Conservation (phyloP, 768 basidiomycete genomes). For the Suillus subluteus region DNA sequence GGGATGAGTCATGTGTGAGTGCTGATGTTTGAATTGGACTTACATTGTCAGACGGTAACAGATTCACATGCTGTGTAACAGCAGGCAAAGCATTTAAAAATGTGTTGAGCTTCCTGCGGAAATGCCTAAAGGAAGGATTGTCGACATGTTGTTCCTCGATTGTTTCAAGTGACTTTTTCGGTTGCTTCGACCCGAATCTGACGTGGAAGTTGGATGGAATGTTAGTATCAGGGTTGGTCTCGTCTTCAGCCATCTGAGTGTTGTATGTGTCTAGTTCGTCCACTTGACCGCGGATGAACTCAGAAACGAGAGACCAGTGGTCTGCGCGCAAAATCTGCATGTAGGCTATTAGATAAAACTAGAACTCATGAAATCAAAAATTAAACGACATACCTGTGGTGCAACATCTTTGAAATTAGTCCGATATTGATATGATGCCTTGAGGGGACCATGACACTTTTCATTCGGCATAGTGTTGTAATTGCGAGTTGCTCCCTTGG, state of each 20-base stretch:
- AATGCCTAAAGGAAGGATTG: neutral
- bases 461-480: too few species aligned
- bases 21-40: neutral
- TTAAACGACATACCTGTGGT: too few species aligned
- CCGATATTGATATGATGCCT: too few species aligned
- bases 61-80: neutral
- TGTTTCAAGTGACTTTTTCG: neutral
- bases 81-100: neutral
- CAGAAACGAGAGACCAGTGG: conserved; percentile 4
- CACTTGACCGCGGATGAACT: conserved; percentile 13
- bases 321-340: conserved; percentile 12
- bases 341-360: neutral
- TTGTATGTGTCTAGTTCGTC: conserved; percentile 22
- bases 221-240: neutral
- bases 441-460: too few species aligned
- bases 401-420: too few species aligned
- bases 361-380: neutral
- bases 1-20: neutral
- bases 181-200: neutral
- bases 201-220: neutral
- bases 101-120: neutral
- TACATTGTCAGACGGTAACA: neutral
- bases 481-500: too few species aligned
- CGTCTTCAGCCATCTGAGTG: neutral
- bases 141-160: neutral